Evolutionary conservation across 495 filamentous ascomycete genomes (phyloP).

Genomic region (Lepidopterella palustris): DNA sequence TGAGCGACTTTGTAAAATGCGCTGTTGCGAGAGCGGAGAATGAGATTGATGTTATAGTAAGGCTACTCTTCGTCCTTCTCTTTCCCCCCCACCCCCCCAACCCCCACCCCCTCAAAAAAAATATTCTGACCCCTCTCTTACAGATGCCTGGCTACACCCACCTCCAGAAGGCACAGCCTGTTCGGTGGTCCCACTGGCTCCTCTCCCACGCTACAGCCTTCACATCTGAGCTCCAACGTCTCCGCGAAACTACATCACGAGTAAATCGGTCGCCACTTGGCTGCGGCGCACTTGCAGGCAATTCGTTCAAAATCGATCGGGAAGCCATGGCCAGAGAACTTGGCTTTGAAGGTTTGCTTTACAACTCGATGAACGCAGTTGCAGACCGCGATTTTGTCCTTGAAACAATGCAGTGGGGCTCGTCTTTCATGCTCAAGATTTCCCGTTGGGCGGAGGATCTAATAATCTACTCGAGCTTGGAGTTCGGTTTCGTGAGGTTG

Average conservation of each 20-base stretch:
- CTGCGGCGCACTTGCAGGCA: conserved; percentile 83
- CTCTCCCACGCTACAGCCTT: conserved; percentile 74
- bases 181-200: conserved; percentile 85
- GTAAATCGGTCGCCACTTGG: conserved; percentile 79
- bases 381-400: conserved; percentile 84
- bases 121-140: conserved; percentile 5
- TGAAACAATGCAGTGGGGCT: conserved; percentile 86
- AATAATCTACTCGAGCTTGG: conserved; percentile 76
- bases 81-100: conserved; percentile 34
- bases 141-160: conserved; percentile 73
- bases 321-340: conserved; percentile 81
- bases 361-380: conserved; percentile 79
- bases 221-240: conserved; percentile 67
- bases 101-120: conserved; percentile 35
- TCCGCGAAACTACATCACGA: conserved; percentile 65
- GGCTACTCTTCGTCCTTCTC: not conserved
- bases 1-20: conserved; percentile 65
- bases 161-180: conserved; percentile 83
- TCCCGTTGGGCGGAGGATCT: conserved; percentile 84
- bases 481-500: conserved; percentile 76
- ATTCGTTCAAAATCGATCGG: conserved; percentile 86
- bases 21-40: conserved; percentile 67
- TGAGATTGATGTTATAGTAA: conserved; percentile 56
- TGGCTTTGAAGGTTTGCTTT: conserved; percentile 73
- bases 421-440: conserved; percentile 78